phyloP scores from a whole-genome alignment of 2,329 filamentous ascomycete genomes.

The Akanthomyces uredinophilus region DNA sequence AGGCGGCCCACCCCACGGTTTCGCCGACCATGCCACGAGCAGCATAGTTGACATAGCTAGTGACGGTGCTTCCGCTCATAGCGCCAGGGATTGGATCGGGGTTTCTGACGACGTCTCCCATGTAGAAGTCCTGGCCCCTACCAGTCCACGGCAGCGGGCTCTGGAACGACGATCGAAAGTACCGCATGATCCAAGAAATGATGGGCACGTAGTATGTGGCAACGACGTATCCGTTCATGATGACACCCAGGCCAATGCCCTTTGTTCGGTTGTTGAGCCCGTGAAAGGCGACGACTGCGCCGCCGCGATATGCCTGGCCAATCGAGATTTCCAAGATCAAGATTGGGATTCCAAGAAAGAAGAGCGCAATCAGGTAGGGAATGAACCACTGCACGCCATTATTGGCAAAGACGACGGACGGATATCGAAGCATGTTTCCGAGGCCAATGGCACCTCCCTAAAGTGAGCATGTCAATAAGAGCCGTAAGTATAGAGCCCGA shows the following conservation, averaged over 20 bases:
- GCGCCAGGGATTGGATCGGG: conserved; percentile 30
- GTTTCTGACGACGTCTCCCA: conserved; percentile 37
- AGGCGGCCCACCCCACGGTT: conserved; percentile 48
- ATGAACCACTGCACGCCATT: conserved; percentile 53
- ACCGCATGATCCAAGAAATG: conserved; percentile 51
- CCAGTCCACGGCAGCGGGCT: conserved; percentile 48
- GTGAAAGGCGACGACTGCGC: conserved; percentile 44
- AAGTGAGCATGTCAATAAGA: background rate
- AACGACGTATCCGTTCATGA: conserved; percentile 46
- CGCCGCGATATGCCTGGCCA: conserved; percentile 55
- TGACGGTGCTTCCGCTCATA: conserved; percentile 29
- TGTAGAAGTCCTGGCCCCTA: conserved; percentile 42
- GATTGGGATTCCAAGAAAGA: conserved; percentile 47
- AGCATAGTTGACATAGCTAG: conserved; percentile 38
- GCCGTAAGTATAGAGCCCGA: background rate
- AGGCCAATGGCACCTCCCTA: conserved; percentile 48
- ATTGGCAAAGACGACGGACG: conserved; percentile 52
- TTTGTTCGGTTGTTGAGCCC: conserved; percentile 44
- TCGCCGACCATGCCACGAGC: conserved; percentile 42
- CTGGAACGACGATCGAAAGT: conserved; percentile 47
- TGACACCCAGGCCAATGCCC: conserved; percentile 45
- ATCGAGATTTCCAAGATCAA: conserved; percentile 57
- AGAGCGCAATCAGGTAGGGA: conserved; percentile 46
- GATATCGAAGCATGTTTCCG: conserved; percentile 51
- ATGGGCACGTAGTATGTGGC: conserved; percentile 51